Base-by-base conservation (phyloP, 108 stramenopile genomes). In the Stephanodiscus triporus region DNA sequence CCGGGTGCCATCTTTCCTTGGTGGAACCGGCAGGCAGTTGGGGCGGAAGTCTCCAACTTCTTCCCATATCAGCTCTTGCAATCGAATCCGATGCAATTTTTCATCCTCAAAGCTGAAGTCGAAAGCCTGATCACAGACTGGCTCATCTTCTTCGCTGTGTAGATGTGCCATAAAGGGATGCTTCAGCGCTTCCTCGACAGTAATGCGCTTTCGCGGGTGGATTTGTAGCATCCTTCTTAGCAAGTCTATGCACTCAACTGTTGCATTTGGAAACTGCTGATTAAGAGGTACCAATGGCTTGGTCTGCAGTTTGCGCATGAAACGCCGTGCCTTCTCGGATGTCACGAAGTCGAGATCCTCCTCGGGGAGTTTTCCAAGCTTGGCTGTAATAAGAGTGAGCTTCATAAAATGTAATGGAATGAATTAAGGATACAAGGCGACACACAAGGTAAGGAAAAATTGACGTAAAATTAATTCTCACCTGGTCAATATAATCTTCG, bases 401-500 rank as follows among this genome's bases (percentile, higher is more conserved):
- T 90, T 43, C 23, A 20, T 6, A 61, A 27, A 24, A 30, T n/a
- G n/a, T 9, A 37, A 76, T 17, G 19, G 9, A 53, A 30, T 14
- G 70, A 43, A 5, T 24, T 68, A 22, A 51, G 49, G 34, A 64
- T 23, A 36, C 20, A 42, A 64, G 27, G 26, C 14, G 27, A 13
- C 40, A 53, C 51, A 43, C 0, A 14, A 13, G 13, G 27, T 11
- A 26, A 58, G 37, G 5, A 19, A 40, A n/a, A 22, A 30, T 14
- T 11, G 1, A 29, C 4, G 27, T 34, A 29, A 57, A 5, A 26
- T 57, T 9, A 65, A 68, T 51, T 78, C 79, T 85, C 92, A 94
- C 93, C 96, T 99, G 99, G 86, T 99, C 96, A 72, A 99, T 98
- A 84, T 99, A 99, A 80, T 99, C 98, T 32, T 99, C 97, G 29